phyloP scores from a whole-genome alignment of 225 moss, liverwort and hornwort genomes.

The Marchantia polymorpha region DNA sequence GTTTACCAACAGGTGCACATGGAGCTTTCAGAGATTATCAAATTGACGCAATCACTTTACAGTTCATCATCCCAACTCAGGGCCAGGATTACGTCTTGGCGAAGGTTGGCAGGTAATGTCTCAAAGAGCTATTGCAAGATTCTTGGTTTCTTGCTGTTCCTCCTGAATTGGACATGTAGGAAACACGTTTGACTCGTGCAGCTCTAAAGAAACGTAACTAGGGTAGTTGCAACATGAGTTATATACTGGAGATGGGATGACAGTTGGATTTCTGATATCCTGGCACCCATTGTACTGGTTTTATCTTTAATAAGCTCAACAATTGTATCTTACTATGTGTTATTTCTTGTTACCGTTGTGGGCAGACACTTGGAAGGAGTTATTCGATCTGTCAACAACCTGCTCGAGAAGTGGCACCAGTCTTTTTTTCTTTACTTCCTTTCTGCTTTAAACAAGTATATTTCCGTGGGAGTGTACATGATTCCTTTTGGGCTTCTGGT shows the following conservation, averaged over 20 bases:
- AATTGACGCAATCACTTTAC: conserved; percentile 85
- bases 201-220: neutral
- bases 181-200: neutral
- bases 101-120: conserved; percentile 74
- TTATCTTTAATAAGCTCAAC: neutral
- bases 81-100: conserved; percentile 59
- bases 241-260: neutral
- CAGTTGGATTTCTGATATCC: neutral
- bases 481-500: conserved; percentile 87
- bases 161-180: neutral
- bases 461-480: conserved; percentile 91
- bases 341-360: neutral
- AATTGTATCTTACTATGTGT: too few relatives aligned
- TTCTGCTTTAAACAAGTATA: conserved; percentile 71
- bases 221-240: too few relatives aligned
- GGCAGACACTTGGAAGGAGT: conserved; percentile 87
- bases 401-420: conserved; percentile 97
- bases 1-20: conserved; percentile 86
- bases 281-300: neutral
- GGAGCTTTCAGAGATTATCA: conserved; percentile 95
- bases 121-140: neutral
- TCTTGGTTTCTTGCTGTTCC: neutral
- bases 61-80: conserved; percentile 28
- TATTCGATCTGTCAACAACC: conserved; percentile 83
- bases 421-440: conserved; percentile 93